Evolutionary conservation across 768 basidiomycete genomes (phyloP).

Genomic region (Termitomyces sp.): DNA sequence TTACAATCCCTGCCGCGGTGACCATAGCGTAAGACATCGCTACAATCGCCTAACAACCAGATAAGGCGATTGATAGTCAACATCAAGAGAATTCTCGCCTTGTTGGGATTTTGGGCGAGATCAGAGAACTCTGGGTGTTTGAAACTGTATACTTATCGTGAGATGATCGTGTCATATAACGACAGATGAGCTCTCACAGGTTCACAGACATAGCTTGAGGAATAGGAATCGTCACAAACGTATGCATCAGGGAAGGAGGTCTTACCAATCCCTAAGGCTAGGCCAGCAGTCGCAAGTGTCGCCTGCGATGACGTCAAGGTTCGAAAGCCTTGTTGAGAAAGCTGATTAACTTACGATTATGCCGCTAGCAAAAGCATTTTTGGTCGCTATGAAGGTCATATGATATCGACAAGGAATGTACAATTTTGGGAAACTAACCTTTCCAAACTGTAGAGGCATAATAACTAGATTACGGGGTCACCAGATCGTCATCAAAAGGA

Average conservation of each 20-base stretch:
- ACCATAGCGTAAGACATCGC: constrained; percentile 4
- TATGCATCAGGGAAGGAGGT: not conserved
- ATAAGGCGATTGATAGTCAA: not conserved
- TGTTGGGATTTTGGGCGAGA: constrained; percentile 7
- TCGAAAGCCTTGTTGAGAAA: not conserved
- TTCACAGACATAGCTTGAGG: not conserved
- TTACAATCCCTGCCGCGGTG: constrained; percentile 7
- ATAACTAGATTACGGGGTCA: constrained; percentile 1
- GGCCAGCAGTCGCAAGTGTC: constrained; percentile 6
- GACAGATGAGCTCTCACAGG: not conserved
- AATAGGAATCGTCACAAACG: not conserved
- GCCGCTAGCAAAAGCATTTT: constrained; percentile 6
- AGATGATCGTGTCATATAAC: not conserved
- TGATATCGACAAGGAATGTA: not conserved
- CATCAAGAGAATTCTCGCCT: not conserved
- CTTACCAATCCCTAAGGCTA: constrained; percentile 12
- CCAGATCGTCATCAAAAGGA: not conserved
- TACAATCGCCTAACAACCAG: constrained; percentile 1
- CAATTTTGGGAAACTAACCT: not conserved
- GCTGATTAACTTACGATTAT: not conserved
- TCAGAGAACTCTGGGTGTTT: constrained; percentile 2
- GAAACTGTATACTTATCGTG: not conserved
- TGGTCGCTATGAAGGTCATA: constrained; percentile 2
- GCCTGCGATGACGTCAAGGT: not conserved
- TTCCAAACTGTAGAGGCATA: constrained; percentile 11